Percentiles rank a stretch among this genome's conserved stretches.
Conservation (phyloP, 2,329 filamentous ascomycete species). For the Monosporascus sp. region DNA sequence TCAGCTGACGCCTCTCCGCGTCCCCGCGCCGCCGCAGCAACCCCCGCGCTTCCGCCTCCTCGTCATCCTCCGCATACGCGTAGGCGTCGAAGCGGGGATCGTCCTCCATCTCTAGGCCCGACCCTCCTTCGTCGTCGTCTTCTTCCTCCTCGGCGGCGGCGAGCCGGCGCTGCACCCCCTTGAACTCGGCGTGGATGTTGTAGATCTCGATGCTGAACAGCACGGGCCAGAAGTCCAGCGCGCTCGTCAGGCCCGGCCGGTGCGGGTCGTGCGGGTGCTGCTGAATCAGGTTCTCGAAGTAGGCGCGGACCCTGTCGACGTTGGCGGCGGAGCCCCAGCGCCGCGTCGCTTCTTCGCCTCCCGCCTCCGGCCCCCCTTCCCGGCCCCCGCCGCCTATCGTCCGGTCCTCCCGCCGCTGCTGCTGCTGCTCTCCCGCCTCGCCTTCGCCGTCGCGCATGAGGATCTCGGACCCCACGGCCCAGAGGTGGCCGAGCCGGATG, state of each 20-base stretch:
- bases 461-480: constrained; percentile 82
- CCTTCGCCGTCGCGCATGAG: constrained; percentile 55
- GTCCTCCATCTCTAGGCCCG: constrained; percentile 8
- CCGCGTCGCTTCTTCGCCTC: background rate
- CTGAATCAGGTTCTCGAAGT: constrained; percentile 73
- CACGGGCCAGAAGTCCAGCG: constrained; percentile 74
- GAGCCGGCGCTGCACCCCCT: constrained; percentile 27
- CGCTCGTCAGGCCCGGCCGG: constrained; percentile 53
- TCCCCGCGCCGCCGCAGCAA: constrained; percentile 6
- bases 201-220: constrained; percentile 80
- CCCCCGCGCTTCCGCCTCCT: constrained; percentile 5
- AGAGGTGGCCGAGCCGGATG: constrained; percentile 62
- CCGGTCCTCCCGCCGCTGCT: background rate
- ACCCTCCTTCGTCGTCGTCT: constrained; percentile 11
- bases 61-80: constrained; percentile 5
- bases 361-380: constrained; percentile 5
- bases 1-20: constrained; percentile 2
- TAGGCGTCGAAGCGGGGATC: background rate
- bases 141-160: constrained; percentile 14
- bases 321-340: constrained; percentile 42
- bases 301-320: constrained; percentile 43
- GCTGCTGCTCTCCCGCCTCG: background rate
- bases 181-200: constrained; percentile 58
- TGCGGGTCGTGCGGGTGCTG: constrained; percentile 66
- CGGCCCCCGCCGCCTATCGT: background rate